A percentile compares a stretch with the other conserved stretches of the same genome.
Conservation (phyloP, 805 yeast species). For the Wickerhamiella bombiphila region DNA sequence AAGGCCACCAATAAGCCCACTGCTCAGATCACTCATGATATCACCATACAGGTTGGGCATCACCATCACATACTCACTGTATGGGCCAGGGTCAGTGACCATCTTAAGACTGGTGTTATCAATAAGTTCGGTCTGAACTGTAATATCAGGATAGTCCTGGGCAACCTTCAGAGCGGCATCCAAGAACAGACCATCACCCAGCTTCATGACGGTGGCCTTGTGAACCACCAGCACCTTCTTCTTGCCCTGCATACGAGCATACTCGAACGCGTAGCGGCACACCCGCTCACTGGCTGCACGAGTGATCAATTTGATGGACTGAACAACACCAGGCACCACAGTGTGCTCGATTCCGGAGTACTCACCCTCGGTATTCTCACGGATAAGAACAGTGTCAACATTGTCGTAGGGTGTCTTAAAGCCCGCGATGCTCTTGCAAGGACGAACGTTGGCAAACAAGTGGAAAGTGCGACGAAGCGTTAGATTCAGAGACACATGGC, state of each 20-base stretch:
- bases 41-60: conserved; percentile 99
- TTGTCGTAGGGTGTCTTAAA: conserved; percentile 78
- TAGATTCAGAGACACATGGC: conserved; percentile 93
- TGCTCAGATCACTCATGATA: conserved; percentile 92
- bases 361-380: conserved; percentile 99
- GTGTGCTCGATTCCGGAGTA: conserved; percentile 96
- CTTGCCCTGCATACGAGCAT: conserved; percentile 78
- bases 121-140: conserved; percentile 70
- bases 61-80: conserved; percentile 83
- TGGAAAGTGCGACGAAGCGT: conserved; percentile 94
- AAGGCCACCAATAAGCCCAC: conserved; percentile 96
- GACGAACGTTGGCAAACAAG: conserved; percentile 93
- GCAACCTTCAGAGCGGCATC: conserved; percentile 80
- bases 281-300: conserved; percentile 93
- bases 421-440: conserved; percentile 87
- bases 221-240: conserved; percentile 87
- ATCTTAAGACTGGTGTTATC: conserved; percentile 90
- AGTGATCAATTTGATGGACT: conserved; percentile 93
- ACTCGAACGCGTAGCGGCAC: conserved; percentile 92
- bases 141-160: conserved; percentile 82
- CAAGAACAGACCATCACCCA: conserved; percentile 94
- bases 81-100: conserved; percentile 77
- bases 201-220: conserved; percentile 97
- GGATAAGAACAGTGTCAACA: conserved; percentile 77
- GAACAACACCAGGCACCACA: conserved; percentile 82